These are phyloP conservation scores for Scalesia atractyloides DNA, from an alignment of 129 eudicot species.

Conservation along the genomic window DNA sequence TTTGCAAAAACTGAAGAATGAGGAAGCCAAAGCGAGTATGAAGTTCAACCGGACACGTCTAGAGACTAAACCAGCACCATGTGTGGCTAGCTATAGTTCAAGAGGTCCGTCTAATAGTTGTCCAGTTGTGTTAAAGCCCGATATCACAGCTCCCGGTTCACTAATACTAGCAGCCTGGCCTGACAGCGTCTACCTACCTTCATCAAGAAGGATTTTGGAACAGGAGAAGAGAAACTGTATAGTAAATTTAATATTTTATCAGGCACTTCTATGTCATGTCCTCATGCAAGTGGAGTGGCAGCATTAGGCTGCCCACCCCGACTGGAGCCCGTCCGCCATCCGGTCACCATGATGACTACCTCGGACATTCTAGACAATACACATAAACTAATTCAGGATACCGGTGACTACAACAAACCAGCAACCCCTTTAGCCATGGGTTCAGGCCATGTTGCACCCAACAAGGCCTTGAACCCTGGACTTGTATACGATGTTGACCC, in stretches of 20 bases:
- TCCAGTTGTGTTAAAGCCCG: slow-evolving; percentile 70
- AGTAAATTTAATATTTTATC: slow-evolving; percentile 56
- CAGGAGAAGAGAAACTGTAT: slow-evolving; percentile 23
- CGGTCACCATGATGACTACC: slow-evolving; percentile 86
- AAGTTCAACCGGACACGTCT: too few relatives aligned
- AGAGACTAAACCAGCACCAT: too few relatives aligned
- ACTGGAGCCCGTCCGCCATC: slow-evolving; percentile 73
- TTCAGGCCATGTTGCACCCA: too few relatives aligned
- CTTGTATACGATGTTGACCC: slow-evolving; percentile 52
- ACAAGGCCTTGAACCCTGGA: slow-evolving; percentile 55
- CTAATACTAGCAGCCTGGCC: slow-evolving; percentile 78
- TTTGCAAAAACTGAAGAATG: too few relatives aligned
- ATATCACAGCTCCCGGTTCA: slow-evolving; percentile 72
- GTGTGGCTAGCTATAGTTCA: too few relatives aligned
- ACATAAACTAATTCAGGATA: slow-evolving; percentile 49
- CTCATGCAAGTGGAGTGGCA: slow-evolving; percentile 71
- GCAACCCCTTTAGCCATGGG: slow-evolving; percentile 5
- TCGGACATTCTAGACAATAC: slow-evolving; percentile 55
- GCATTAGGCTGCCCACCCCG: slow-evolving; percentile 63
- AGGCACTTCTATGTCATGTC: slow-evolving; percentile 85
- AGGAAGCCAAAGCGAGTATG: too few relatives aligned
- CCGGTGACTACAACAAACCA: slow-evolving; percentile 32
- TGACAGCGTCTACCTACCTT: slow-evolving; percentile 15
- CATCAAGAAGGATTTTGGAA: neutral
- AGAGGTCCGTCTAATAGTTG: slow-evolving; percentile 55